Evolutionary conservation across 129 eudicot genomes (phyloP).

Genomic region (Solidago caesia): DNA sequence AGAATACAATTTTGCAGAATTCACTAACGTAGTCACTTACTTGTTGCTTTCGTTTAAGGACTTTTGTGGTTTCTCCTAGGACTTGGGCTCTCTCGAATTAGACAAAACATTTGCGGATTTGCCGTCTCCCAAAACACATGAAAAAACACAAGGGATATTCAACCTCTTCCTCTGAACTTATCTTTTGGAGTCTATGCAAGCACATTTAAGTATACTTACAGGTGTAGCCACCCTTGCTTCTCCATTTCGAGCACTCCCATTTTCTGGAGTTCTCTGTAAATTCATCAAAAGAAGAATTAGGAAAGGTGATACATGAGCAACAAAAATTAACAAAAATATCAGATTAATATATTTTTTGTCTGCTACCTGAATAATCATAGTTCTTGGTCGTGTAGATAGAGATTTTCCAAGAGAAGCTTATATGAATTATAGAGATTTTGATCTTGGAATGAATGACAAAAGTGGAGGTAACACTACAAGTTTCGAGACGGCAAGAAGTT

Average conservation of each 20-base stretch:
- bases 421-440: conserved; percentile 43
- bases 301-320: conserved; percentile 15
- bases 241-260: conserved; percentile 70
- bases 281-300: conserved; percentile 18
- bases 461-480: conserved; percentile 33
- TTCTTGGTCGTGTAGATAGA: conserved; percentile 71
- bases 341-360: background rate
- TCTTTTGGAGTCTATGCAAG: background rate
- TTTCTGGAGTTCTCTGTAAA: conserved; percentile 80
- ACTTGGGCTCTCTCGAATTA: conserved; percentile 57
- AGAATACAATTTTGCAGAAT: conserved; percentile 10
- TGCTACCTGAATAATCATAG: conserved; percentile 69
- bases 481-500: conserved; percentile 24
- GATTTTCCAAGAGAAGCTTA: conserved; percentile 55
- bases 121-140: conserved; percentile 52
- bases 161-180: background rate
- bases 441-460: no score
- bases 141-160: conserved; percentile 16
- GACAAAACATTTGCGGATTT: conserved; percentile 51
- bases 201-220: conserved; percentile 44
- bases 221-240: conserved; percentile 54
- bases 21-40: conserved; percentile 37
- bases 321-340: background rate
- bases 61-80: conserved; percentile 89
- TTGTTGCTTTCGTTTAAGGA: conserved; percentile 93